phyloP scores from a whole-genome alignment of 2,329 filamentous ascomycete species.

The Colletotrichum tabaci region DNA sequence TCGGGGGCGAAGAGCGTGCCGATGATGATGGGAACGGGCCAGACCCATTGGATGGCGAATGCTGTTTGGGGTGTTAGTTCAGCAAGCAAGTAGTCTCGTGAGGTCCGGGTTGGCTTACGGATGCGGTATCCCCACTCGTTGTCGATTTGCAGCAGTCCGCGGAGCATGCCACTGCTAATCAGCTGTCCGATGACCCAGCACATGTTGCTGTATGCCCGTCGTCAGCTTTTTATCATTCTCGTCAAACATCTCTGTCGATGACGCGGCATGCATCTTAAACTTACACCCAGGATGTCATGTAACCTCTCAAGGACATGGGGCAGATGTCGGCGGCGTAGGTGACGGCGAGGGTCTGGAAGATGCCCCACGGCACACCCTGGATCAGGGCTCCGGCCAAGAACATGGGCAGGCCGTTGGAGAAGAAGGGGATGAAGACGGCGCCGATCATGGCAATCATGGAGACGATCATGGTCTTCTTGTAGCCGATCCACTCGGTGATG shows the following conservation, averaged over 20 bases:
- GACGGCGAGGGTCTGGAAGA: constrained; percentile 53
- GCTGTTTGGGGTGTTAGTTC: constrained; percentile 41
- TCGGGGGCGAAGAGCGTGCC: constrained; percentile 45
- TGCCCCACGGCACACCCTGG: constrained; percentile 53
- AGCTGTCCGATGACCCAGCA: constrained; percentile 61
- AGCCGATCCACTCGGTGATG: constrained; percentile 60
- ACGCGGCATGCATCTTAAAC: constrained; percentile 42
- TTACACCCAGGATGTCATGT: constrained; percentile 46
- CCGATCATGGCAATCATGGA: constrained; percentile 55
- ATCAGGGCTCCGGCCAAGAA: constrained; percentile 58
- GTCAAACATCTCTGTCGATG: too few species aligned
- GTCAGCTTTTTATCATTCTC: neutral
- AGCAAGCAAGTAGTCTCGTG: too few species aligned
- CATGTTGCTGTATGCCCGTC: constrained; percentile 49
- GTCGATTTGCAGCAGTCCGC: constrained; percentile 49
- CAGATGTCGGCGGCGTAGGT: constrained; percentile 57
- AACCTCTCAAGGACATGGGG: constrained; percentile 52
- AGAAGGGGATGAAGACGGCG: constrained; percentile 65
- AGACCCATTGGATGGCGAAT: constrained; percentile 50
- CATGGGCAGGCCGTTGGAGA: constrained; percentile 56
- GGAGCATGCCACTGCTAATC: constrained; percentile 54
- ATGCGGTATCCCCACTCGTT: constrained; percentile 61
- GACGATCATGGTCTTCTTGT: constrained; percentile 60
- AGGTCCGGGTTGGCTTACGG: constrained; percentile 35
- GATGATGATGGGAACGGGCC: constrained; percentile 43